Base-by-base conservation (phyloP, 768 basidiomycete genomes). In the Amanita muscaria region DNA sequence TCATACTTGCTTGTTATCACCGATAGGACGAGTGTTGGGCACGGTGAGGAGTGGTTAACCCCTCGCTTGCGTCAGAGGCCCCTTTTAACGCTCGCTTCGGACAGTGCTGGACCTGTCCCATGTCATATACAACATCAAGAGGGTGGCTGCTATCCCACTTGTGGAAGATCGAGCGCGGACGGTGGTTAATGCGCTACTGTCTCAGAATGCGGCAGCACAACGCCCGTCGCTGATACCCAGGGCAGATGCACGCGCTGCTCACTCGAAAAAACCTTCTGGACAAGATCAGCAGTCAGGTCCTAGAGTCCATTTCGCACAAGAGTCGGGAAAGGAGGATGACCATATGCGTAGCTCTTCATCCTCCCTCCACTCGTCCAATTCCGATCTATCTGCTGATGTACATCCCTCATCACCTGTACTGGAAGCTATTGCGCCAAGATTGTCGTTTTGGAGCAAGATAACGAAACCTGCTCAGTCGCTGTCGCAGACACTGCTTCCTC, bases 1-100 rank as follows among this genome's bases (percentile, higher is more conserved):
- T 83, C 88, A 7, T 81, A 88, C 65, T 62, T 91, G 14, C 64
- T 91, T 34, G 83, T 88, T 3, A 75, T 91, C 37, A 79, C 77
- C 15, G 69, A 76, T 1, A 74, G 75, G 47, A 64, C 65, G 35
- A 72, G 80, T 49, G 66, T 84, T 10, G 88, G 88, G 48, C 67
- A 72, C 51, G 58, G 88, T 86, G 58, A 63, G 84, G 69, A 31
- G 22, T 39, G 22, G 16, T 30, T 18, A 32, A 21, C 15, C 5
- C 6, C 23, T 42, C 38, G 22, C 31, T 16, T 16, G 38, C 18
- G 14, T 12, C n/a, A n/a, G n/a, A n/a, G n/a, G n/a, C 19, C 29
- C 22, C 4, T 15, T 42, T 38, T 14, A 29, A 16, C 16, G 16
- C 27, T 40, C n/a, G 36, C 44, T 25, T 29, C 50, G n/a, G 12